phyloP scores from a whole-genome alignment of 768 basidiomycete species.

The Ephemerocybe angulata region DNA sequence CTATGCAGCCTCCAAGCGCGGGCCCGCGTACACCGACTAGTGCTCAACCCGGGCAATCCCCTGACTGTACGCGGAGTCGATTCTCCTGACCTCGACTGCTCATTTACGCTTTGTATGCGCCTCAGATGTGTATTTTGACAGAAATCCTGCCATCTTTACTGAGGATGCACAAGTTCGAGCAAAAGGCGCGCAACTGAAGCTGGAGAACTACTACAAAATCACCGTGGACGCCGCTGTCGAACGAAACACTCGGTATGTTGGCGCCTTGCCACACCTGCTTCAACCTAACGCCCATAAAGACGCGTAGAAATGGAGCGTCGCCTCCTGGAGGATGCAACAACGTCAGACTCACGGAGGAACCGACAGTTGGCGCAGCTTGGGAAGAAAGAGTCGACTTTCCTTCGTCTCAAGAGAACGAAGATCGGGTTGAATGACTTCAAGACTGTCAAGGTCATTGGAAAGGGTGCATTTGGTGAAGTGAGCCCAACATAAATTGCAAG shows the following conservation, averaged over 20 bases:
- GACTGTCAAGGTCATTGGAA: slow-evolving; percentile 98
- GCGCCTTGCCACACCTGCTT: background rate
- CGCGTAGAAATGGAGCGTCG: slow-evolving; percentile 85
- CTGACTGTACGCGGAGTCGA: slow-evolving; percentile 35
- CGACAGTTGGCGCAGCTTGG: slow-evolving; percentile 81
- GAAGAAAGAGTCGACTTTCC: slow-evolving; percentile 83
- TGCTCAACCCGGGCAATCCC: slow-evolving; percentile 20
- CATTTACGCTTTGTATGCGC: slow-evolving; percentile 6
- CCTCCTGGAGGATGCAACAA: slow-evolving; percentile 62
- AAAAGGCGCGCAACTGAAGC: slow-evolving; percentile 88
- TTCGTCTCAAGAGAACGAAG: slow-evolving; percentile 84
- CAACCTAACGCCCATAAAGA: slow-evolving; percentile 36
- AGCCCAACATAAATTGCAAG: slow-evolving; percentile 16
- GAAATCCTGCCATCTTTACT: slow-evolving; percentile 71
- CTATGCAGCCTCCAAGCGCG: background rate
- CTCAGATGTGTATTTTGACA: slow-evolving; percentile 87
- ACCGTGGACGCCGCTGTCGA: slow-evolving; percentile 95
- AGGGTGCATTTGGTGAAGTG: slow-evolving; percentile 98
- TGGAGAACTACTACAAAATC: slow-evolving; percentile 96
- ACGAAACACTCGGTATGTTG: slow-evolving; percentile 75
- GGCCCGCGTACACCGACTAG: background rate
- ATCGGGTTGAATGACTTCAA: slow-evolving; percentile 89
- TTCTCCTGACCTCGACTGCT: slow-evolving; percentile 6
- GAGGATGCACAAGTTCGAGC: slow-evolving; percentile 79
- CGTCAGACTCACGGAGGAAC: slow-evolving; percentile 82